Conservation (phyloP, 2,329 filamentous ascomycete species). For the Epichloe elymi region DNA sequence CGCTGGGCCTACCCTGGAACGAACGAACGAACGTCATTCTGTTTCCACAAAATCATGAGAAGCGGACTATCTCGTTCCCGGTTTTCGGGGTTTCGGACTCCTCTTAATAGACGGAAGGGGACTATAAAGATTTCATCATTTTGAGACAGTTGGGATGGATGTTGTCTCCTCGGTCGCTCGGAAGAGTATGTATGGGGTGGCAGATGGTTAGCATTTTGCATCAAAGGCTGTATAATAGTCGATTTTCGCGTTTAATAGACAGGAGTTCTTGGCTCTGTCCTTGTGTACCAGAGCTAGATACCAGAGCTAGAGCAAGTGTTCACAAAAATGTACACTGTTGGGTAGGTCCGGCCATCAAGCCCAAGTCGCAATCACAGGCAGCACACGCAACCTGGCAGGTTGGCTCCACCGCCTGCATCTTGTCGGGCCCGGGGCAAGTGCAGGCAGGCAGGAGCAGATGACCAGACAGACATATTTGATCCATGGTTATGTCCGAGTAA, state of each 20-base stretch:
- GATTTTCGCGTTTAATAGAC: constrained; percentile 11
- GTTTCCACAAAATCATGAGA: neutral
- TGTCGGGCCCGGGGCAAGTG: neutral
- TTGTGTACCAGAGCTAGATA: no score
- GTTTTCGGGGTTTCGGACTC: neutral
- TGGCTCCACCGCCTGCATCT: neutral
- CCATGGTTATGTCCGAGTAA: neutral
- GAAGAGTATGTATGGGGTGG: constrained; percentile 14
- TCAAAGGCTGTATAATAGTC: constrained; percentile 19
- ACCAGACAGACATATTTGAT: neutral
- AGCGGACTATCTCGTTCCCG: neutral
- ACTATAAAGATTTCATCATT: neutral
- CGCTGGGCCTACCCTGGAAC: constrained; percentile 6
- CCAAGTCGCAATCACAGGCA: no score
- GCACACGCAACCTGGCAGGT: no score
- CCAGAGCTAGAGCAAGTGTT: no score
- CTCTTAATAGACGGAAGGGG: neutral
- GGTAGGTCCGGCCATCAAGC: no score
- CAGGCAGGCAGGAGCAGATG: neutral
- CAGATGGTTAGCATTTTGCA: constrained; percentile 9
- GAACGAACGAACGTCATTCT: neutral
- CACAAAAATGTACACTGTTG: no score
- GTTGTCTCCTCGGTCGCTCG: constrained; percentile 9
- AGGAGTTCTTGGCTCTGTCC: neutral
- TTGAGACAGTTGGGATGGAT: neutral